Base-by-base conservation (phyloP, 2,329 filamentous ascomycete genomes). In the Botrytis porri region DNA sequence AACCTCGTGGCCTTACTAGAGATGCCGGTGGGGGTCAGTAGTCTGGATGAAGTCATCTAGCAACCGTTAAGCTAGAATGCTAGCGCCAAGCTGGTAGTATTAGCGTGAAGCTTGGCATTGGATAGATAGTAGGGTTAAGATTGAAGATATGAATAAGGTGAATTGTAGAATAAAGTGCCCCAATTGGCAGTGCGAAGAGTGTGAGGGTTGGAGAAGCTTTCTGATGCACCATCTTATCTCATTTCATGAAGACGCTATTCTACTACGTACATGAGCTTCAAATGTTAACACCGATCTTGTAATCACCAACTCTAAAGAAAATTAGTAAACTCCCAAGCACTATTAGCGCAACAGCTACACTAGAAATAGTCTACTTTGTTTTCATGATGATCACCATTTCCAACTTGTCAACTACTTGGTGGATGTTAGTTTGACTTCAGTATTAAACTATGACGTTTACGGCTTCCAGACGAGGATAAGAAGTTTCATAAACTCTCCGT, bases 101-200 rank as follows among this genome's bases (percentile, higher is more conserved):
- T 29, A 29, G 51, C 51, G n/a, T n/a, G 12, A 18, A 61, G 22
- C 51, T 61, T 61, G 59, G 59, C 59, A 37, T 61, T 6, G 22
- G 22, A 22, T 14, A n/a, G 9, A n/a, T 4, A 4, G 25, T 39
- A 1, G 59, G 14, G 22, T 1, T 3, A 0, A n/a, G 6, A 4
- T 39, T 37, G 59, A 22, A 35, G 57, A 35, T 18, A 60, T 35
- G 57, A 12, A 22, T 20, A 20, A 61, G 8, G 16, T n/a, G 25
- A 20, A 29, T 4, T 39, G 25, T n/a, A n/a, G 6, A 4, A 57
- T 9, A 18, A 29, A 29, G n/a, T 57, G n/a, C 16, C 7, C 7
- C 0, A 32, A 57, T 3, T 18, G 7, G 14, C 6, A 8, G 14
- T 4, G 16, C 2, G n/a, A 57, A 6, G 14, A 54, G 14, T 14